phyloP scores from a whole-genome alignment of 176 grass and related monocot species.

The Juncus effusus region DNA sequence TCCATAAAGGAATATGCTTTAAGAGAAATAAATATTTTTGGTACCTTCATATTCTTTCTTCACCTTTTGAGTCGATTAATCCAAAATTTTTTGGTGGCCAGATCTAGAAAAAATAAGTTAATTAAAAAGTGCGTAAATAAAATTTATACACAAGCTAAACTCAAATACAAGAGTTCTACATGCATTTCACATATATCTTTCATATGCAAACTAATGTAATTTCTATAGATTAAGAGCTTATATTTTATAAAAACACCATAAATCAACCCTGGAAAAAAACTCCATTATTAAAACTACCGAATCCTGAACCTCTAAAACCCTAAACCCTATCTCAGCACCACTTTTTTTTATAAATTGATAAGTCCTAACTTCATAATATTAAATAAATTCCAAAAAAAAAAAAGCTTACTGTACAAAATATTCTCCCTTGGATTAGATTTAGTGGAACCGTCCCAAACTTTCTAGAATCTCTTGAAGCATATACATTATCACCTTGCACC shows the following conservation, averaged over 20 bases:
- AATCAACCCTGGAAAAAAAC: too few relatives aligned
- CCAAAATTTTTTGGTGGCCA: conserved; percentile 19
- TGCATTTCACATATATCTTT: too few relatives aligned
- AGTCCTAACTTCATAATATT: background rate
- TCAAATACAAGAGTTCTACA: too few relatives aligned
- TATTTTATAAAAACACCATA: too few relatives aligned
- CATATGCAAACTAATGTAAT: too few relatives aligned
- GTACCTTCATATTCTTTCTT: background rate
- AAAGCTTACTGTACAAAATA: conserved; percentile 50
- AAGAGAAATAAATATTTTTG: too few relatives aligned
- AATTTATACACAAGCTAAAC: too few relatives aligned
- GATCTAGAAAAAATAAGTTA: conserved; percentile 7
- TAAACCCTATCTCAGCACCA: background rate
- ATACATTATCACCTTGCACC: conserved; percentile 85
- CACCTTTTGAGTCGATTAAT: conserved; percentile 14
- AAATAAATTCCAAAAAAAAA: background rate
- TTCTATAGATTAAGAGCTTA: too few relatives aligned
- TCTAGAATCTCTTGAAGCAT: conserved; percentile 71
- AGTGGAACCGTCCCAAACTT: conserved; percentile 66
- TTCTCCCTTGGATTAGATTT: conserved; percentile 65
- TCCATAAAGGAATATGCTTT: too few relatives aligned
- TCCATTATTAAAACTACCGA: too few relatives aligned
- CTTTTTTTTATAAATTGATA: background rate
- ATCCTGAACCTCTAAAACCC: background rate
- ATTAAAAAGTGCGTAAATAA: background rate